These are phyloP conservation scores for Cryptococcus amylolentus DNA, from an alignment of 1,284 basidiomycete species.

Conservation along the genomic window DNA sequence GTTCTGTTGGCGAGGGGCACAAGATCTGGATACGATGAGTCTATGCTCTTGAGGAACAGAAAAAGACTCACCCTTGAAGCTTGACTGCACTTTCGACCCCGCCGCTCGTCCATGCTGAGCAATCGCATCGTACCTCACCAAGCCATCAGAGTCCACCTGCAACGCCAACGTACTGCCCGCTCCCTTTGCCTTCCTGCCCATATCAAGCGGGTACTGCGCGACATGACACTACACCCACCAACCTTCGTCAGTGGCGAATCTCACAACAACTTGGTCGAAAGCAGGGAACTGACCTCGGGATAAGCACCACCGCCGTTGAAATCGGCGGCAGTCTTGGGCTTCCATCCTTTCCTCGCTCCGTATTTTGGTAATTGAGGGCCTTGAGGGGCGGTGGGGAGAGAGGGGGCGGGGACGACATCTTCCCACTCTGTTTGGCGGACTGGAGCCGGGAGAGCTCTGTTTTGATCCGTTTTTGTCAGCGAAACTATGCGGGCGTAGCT, in stretches of 20 bases:
- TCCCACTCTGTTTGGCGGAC: slow-evolving; percentile 40
- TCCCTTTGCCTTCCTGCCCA: slow-evolving; percentile 87
- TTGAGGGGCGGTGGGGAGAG: slow-evolving; percentile 11
- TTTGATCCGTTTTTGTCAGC: not conserved
- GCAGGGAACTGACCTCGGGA: slow-evolving; percentile 60
- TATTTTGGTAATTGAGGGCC: slow-evolving; percentile 54
- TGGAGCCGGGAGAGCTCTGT: slow-evolving; percentile 42
- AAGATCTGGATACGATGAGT: slow-evolving; percentile 61
- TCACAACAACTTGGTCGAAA: not conserved
- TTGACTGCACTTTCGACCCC: slow-evolving; percentile 83
- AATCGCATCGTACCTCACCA: slow-evolving; percentile 94
- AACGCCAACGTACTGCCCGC: slow-evolving; percentile 88
- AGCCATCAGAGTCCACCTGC: slow-evolving; percentile 93
- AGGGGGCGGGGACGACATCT: slow-evolving; percentile 12
- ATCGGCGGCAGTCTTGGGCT: slow-evolving; percentile 73
- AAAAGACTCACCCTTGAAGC: slow-evolving; percentile 65
- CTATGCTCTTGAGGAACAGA: not conserved
- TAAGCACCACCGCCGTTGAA: slow-evolving; percentile 93
- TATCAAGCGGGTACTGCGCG: slow-evolving; percentile 92
- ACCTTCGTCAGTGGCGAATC: slow-evolving; percentile 5
- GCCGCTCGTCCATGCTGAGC: slow-evolving; percentile 87
- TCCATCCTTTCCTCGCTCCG: slow-evolving; percentile 81
- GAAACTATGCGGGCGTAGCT: not conserved
- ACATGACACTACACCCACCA: slow-evolving; percentile 66
- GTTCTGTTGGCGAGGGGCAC: slow-evolving; percentile 87